Percentiles rank a stretch among this genome's conserved stretches.
Evolutionary conservation across 306 rosid species (phyloP).

Genomic region (Nissolia schottii): DNA sequence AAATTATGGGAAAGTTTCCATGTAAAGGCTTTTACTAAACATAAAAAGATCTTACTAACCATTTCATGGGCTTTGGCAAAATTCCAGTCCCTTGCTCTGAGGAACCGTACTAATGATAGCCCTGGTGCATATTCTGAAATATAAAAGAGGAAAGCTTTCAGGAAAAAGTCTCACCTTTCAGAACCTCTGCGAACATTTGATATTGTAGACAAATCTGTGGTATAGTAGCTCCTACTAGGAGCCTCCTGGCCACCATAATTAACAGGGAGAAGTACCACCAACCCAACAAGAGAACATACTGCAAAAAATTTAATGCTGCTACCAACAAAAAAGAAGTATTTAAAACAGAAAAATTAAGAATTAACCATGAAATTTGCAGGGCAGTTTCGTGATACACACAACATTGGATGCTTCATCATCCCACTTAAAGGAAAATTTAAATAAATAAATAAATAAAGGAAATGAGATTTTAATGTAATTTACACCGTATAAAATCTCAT

Average conservation of each 20-base stretch:
- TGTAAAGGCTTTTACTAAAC: background rate
- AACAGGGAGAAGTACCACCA: constrained; percentile 61
- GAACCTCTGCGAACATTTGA: constrained; percentile 75
- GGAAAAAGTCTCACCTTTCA: constrained; percentile 45
- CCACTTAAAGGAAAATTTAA: background rate
- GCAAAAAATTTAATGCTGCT: constrained; percentile 70
- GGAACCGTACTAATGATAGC: constrained; percentile 65
- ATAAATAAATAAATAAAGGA: too few species aligned
- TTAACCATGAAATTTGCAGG: background rate
- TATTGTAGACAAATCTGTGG: constrained; percentile 74
- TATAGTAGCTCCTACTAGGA: constrained; percentile 23
- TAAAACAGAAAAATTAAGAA: background rate
- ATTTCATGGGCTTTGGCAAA: constrained; percentile 84
- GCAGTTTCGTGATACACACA: background rate
- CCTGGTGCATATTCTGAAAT: constrained; percentile 85
- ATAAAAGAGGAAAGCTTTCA: constrained; percentile 10
- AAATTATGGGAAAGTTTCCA: background rate
- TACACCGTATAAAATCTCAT: too few species aligned
- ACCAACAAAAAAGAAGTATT: background rate
- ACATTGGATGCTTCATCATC: background rate
- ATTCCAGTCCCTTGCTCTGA: constrained; percentile 86
- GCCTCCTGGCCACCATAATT: constrained; percentile 48
- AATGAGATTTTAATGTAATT: too few species aligned
- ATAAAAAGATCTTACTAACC: constrained; percentile 50
- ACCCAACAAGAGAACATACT: constrained; percentile 69